Evolutionary conservation across 495 filamentous ascomycete genomes (phyloP), one percentile per base, ranked within the genome.

Genomic region (Lepidopterella palustris): DNA sequence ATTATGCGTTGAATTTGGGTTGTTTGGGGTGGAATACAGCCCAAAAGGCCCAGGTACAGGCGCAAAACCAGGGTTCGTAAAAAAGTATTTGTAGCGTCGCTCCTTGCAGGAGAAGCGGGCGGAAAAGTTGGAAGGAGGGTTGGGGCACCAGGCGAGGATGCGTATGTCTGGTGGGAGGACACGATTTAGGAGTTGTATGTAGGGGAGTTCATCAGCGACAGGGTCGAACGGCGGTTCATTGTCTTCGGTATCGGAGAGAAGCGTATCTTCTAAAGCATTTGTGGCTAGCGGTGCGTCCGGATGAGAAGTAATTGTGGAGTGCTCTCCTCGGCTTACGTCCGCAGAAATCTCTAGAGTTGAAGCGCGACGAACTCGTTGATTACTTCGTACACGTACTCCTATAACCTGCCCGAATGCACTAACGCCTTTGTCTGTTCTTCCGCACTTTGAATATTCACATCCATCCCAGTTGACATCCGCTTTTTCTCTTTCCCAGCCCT

Each of bases 371-470:
- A 64, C 58, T 28, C 62, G 89, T 56, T 84, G 74, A 55, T 85
- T 85, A 73, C 89, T 95, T 65, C 93, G 82, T 23, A 98, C 83
- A 50, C 86, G 76, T 39, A 97, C 72, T 5, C 81, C 84, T 71
- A 97, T 83, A 55, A 98, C 93, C 75, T 98, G 93, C 4, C 93
- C 95, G 77, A 97, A 98, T 5, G 93, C 90, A 75, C 90, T 96
- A 27, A 98, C 93, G 23, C 93, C 93, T 55, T 81, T 80, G 69
- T 98, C 93, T 15, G 93, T 98, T 55, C 93, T 78, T 1, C 93
- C 93, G 66, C 92, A 95, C 70, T 97, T 98, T 0, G 88, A 88
- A 72, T 97, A 98, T 49, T 95, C 86, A 68, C 80, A 88, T 0
- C 84, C 84, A 29, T 87, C 82, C 80, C 89, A 96, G 68, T 88